Conservation (phyloP, 164 flowering plant genomes). For the Cinnamomum chago region DNA sequence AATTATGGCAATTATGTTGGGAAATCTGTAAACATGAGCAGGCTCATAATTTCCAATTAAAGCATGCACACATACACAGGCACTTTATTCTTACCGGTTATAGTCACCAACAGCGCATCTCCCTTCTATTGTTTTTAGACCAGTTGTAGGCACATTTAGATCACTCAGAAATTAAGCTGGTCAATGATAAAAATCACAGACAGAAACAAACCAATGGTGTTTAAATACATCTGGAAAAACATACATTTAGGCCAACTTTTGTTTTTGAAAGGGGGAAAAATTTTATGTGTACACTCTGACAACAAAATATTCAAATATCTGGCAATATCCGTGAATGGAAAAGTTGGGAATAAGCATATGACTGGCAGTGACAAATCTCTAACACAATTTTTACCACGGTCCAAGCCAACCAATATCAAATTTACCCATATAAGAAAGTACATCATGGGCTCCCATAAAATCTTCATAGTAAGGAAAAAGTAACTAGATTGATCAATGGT, state of each 20-base stretch:
- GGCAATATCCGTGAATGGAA: not conserved
- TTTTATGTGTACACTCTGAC: not conserved
- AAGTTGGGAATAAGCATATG: not conserved
- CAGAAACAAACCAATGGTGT: not conserved
- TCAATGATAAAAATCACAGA: no score
- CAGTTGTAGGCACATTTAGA: constrained; percentile 39
- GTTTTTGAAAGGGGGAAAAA: not conserved
- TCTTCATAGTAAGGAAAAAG: not conserved
- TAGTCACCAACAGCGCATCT: constrained; percentile 73
- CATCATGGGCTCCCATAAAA: not conserved
- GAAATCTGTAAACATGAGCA: no score
- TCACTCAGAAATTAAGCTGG: no score
- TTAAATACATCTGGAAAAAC: not conserved
- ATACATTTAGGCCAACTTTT: no score
- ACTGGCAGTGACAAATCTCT: not conserved
- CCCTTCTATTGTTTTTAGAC: constrained; percentile 77
- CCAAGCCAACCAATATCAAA: not conserved
- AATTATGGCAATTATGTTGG: not conserved
- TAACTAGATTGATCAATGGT: not conserved
- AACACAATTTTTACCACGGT: not conserved
- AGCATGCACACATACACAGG: no score
- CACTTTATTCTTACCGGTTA: constrained; percentile 34
- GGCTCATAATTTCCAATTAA: no score
- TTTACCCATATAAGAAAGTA: not conserved
- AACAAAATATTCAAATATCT: not conserved